Evolutionary conservation across 2,329 filamentous ascomycete species (phyloP), one percentile per base, ranked within the genome.

Genomic region (Aspergillus sp.): DNA sequence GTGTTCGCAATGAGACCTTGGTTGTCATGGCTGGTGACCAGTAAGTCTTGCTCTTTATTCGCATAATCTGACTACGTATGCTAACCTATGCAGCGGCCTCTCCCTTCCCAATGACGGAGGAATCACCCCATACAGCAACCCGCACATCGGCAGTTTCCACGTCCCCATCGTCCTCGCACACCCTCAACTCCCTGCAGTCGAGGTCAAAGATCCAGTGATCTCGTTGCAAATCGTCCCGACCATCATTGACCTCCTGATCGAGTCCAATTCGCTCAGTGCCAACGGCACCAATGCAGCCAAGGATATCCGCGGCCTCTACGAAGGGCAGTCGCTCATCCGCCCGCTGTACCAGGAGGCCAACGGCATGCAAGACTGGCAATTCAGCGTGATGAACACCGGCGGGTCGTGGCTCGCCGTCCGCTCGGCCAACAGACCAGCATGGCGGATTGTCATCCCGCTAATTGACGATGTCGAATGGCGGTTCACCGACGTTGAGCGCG

Each of bases 51-150:
- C 2, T 2, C 6, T 1, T 0, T 6, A 12, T 12, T 21, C 49
- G 39, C 45, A 11, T 35, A 39, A 23, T 8, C 12, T n/a, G 35
- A 11, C 27, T 24, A 31, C 27, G 12, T 37, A 19, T 31, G 50
- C 57, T 59, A 53, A 61, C 48, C 8, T 6, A 15, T 9, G 21
- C 37, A 69, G 66, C 55, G 70, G 70, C 19, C 58, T 73, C 9
- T 74, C 71, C 2, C 67, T 73, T 8, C 71, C 71, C n/a, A 72
- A 73, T 41, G 67, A 74, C 52, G 68, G 70, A 11, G 70, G 70
- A 8, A 62, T 72, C 35, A 70, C 71, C 12, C 65, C 71, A 14
- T 70, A 73, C 51, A 68, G 70, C 56, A 70, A 72, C 53, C 69
- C 70, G 1, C 70, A 73, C 51, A 59, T 70, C 31, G 67, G 65